Base-by-base conservation (phyloP, 1,284 basidiomycete species). In the Puccinia hordei region DNA sequence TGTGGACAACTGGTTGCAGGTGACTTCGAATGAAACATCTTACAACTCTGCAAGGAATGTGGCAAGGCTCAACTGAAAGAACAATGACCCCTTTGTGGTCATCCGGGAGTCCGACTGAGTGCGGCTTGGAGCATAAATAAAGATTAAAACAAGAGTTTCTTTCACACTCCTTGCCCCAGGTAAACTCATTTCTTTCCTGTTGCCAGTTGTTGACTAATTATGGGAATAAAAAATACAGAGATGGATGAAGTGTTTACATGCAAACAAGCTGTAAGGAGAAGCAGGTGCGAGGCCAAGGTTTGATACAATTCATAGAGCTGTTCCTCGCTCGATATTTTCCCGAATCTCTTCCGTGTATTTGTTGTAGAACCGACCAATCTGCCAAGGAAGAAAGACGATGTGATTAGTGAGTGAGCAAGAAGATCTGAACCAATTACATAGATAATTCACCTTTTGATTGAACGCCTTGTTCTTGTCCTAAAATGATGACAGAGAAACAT, bases 311-410 rank as follows among this genome's bases (percentile, higher is more conserved):
- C 87, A 96, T 69, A 97, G 87, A 53, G 94, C 94, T 19, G 94
- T 96, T 79, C 95, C 95, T 82, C 95, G 91, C 86, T 98, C 95
- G 88, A 97, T 96, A 85, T 93, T 96, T 38, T 93, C 93, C 75
- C 94, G 90, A 82, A 96, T 96, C 85, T 98, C 96, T 77, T 92
- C 88, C 1, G 96, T 99, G 85, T 98, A 96, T 85, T 96, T 95
- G 89, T 98, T 94, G 88, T 95, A 99, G 87, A 95, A 99, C 82
- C 96, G 90, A 27, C 93, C 92, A 87, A 98, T 94, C 92, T 93
- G 83, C 53, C 10, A 8, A 24, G 49, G 35, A 63, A n/a, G 33
- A 63, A 12, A 61, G 38, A 46, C 22, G 38, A 12, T n/a, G 38
- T 27, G 6, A 63, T 63, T 27, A 63, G 59, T 15, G 13, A 59